Evolutionary conservation across 108 stramenopile species (phyloP).

Genomic region (Hondaea fermentalgiana): DNA sequence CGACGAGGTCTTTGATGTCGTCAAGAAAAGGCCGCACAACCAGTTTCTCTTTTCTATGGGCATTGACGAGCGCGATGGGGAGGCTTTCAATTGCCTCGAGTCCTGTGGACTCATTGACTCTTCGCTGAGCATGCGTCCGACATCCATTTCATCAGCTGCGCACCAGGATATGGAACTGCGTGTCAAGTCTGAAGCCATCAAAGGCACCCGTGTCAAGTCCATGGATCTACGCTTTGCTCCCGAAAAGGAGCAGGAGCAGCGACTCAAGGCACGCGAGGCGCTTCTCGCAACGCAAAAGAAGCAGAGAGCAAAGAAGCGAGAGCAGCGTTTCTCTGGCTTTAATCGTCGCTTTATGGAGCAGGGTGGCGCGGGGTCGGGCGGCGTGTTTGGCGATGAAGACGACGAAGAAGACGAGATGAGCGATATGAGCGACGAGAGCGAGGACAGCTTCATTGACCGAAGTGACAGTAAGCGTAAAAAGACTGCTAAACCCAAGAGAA

Average conservation of each 20-base stretch:
- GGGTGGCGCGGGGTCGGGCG: not conserved
- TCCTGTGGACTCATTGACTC: not conserved
- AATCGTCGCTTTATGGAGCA: not conserved
- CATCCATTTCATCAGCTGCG: not conserved
- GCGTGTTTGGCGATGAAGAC: not conserved
- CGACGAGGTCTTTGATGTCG: constrained; percentile 34
- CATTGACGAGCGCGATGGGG: not conserved
- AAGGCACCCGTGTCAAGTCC: not conserved
- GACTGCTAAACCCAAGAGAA: not conserved
- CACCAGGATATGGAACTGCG: not conserved
- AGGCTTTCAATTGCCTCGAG: not conserved
- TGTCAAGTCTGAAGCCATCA: not conserved
- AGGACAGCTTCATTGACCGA: not conserved
- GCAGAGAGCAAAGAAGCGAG: not conserved
- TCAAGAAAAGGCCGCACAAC: constrained; percentile 11
- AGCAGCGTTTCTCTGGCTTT: not conserved
- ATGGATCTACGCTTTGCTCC: not conserved
- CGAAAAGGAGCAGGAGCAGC: not conserved
- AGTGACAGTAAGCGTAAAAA: not conserved
- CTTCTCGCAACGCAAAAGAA: not conserved
- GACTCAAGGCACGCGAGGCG: not conserved
- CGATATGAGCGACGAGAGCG: not conserved
- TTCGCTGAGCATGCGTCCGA: not conserved
- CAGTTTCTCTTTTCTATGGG: not conserved
- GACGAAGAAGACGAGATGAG: not conserved